A percentile compares a stretch with the other conserved stretches of the same genome.
phyloP scores from a whole-genome alignment of 371 early-diverging fungal genomes.

The Zychaea mexicana region DNA sequence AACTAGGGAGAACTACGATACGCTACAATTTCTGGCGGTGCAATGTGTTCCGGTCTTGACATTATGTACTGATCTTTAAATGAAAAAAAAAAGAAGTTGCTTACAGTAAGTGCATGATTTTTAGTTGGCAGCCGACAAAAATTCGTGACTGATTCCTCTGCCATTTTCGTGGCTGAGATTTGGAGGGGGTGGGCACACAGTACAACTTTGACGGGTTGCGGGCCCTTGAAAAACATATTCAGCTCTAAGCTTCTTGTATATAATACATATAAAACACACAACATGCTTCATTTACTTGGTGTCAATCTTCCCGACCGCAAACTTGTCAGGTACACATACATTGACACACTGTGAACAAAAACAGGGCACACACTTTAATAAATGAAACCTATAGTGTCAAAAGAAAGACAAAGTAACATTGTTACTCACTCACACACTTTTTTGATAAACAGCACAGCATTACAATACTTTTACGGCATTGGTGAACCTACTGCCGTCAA shows the following conservation, averaged over 20 bases:
- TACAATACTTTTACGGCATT: conserved; percentile 93
- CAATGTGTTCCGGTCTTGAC: conserved; percentile 95
- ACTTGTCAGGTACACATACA: conserved; percentile 57
- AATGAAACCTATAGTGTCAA: too few species aligned
- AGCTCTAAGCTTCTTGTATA: too few species aligned
- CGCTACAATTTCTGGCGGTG: conserved; percentile 94
- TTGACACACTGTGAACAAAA: background rate
- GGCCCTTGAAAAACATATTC: too few species aligned
- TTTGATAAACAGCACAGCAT: conserved; percentile 35
- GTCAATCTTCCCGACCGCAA: conserved; percentile 94
- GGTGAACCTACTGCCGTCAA: conserved; percentile 76
- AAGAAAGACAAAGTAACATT: background rate
- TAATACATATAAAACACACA: background rate
- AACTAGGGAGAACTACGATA: background rate
- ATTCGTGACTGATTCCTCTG: too few species aligned
- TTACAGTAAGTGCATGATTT: background rate
- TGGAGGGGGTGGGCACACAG: too few species aligned
- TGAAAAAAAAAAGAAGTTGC: background rate
- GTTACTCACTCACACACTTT: background rate
- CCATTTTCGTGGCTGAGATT: too few species aligned
- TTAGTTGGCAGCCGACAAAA: background rate
- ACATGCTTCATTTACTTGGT: conserved; percentile 89
- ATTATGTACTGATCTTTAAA: conserved; percentile 35
- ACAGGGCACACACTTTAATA: too few species aligned
- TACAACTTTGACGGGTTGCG: background rate